Evolutionary conservation across 441 rosid species (phyloP), one percentile per base, ranked within the genome.

Genomic region (Macaranga tanarius): DNA sequence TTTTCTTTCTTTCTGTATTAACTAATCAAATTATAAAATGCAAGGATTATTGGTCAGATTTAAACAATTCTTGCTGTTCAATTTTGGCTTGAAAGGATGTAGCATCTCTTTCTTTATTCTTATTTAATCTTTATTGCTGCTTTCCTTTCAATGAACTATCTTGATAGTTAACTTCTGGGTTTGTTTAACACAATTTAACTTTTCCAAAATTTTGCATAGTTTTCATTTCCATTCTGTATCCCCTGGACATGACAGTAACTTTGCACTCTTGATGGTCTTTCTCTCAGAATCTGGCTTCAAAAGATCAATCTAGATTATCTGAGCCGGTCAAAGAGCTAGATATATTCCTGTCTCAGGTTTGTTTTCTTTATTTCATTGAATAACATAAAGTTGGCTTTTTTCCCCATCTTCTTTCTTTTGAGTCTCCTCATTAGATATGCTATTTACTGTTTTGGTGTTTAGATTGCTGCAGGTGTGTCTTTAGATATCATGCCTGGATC

Each of bases 401-500:
- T 38, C 55, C 31, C 38, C n/a, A 52, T 54, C 16, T 51, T 47
- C 28, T 8, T 74, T 50, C 70, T 55, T 60, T 51, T 71, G n/a
- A 22, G 55, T 75, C 69, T 23, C 20, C 62, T 73, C 57, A 38
- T 54, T 20, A 61, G 58, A 63, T 42, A 31, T 72, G 55, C 76
- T 62, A 57, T 76, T 80, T 77, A 71, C 60, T 42, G 15, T 61
- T 50, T 57, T 3, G 38, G 54, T 76, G 47, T 79, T 70, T 80
- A 95, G 99, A 82, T 95, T 78, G 97, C 96, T 76, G 93, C 98
- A 79, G 90, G 96, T 67, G 78, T 93, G 78, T 85, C 95, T 63
- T 73, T 93, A 83, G 99, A 91, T 86, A 90, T 95, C 80, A 90
- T 95, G 97, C 95, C 99, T 9, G 99, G 99, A 80, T 71, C 84